Evolutionary conservation across 1,284 basidiomycete species (phyloP), one percentile per base, ranked within the genome.

Genomic region (Pseudozyma hubeiensis): DNA sequence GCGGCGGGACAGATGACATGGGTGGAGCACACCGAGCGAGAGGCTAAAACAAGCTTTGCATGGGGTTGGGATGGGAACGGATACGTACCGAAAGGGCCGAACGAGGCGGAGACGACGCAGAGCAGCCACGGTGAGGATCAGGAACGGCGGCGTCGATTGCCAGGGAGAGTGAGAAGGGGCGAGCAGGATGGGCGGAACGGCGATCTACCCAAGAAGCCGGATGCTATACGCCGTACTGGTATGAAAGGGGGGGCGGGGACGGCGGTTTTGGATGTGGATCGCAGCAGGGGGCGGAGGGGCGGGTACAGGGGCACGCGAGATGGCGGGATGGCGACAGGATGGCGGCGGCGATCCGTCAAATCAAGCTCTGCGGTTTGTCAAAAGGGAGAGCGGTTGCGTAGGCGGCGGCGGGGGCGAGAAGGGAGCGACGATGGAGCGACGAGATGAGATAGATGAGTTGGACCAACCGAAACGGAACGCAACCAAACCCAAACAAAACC

Each of bases 31-130:
- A 30, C n/a, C 29, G 40, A 37, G 39, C 17, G 50, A 19, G 48
- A 51, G 49, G 37, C 50, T 33, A 41, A 34, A 52, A 39, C 29
- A 52, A 16, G 29, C 16, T 43, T 37, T 14, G 35, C 9, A 37
- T 24, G 24, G 14, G 35, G 9, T 37, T 37, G 35, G 14, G 35
- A 37, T 24, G 30, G 43, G 31, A 29, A 52, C 40, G 50, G 30
- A 52, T 52, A 52, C 50, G 16, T 52, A 52, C 50, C 50, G 39
- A 29, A 43, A 31, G 33, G 40, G 30, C 14, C 44, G 14, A 19
- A 6, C 24, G 9, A 29, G 24, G 24, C 24, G 17, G 24, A 45
- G 43, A 6, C 44, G 16, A 30, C 13, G 7, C 31, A 37, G 31
- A 24, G 33, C 33, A 34, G 33, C 33, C 48, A 49, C 48, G 34